Base-by-base conservation (phyloP, 169 alveolate genomes). In the Eimeria necatrix region DNA sequence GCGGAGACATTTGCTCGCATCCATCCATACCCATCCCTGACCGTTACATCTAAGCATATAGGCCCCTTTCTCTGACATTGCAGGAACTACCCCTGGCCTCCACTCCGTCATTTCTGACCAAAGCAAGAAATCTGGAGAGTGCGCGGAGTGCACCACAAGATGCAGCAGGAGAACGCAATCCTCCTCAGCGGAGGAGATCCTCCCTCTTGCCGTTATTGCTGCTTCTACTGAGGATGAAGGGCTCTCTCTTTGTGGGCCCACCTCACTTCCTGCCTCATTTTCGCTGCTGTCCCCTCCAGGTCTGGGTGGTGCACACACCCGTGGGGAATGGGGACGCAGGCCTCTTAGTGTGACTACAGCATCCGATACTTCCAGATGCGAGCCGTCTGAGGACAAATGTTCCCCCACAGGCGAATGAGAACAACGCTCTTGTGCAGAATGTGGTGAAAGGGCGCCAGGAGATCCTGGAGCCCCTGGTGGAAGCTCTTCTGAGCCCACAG, bases 71-170 rank as follows among this genome's bases (percentile, higher is more conserved):
- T 84, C 92, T 56, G 92, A 59, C 7, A 84, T 32, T 8, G 52
- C 14, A 41, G 78, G 92, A 22, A 60, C 8, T 61, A 56, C 92
- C 52, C 92, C 92, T 41, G 92, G 92, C 51, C 59, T 46, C 92
- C 92, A 84, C 59, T 84, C 92, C 22, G 80, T 84, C 61, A 84
- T 56, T 60, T 84, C 92, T 5, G 92, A 56, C 92, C 92, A 84
- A 4, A 84, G 92, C n/a, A 84, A 56, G 78, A 84, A 84, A 41
- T 84, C 59, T 56, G 92, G 92, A 24, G 92, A 56, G 48, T 84
- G 70, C 32, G 92, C 73, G 59, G 92, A 84, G 48, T 84, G 92
- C 60, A 84, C 78, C 68, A 84, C 92, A 4, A 84, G 78, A 60
- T 32, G 92, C 78, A 84, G 92, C 16, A 84, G 80, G 46, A 84